Conservation (phyloP, 2,329 filamentous ascomycete genomes). For the Diaporthe sp. region DNA sequence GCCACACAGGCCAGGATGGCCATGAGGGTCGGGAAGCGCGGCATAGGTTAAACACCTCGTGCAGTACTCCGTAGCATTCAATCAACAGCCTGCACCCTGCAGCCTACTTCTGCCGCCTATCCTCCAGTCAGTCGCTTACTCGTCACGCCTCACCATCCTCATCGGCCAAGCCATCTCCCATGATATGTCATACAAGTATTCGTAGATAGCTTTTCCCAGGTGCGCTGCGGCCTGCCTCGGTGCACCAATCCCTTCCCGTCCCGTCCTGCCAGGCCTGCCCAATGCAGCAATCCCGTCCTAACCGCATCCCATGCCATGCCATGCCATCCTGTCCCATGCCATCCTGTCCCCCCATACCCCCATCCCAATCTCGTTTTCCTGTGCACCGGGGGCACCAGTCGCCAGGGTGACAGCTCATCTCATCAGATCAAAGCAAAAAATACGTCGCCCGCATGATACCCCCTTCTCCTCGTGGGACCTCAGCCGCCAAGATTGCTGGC, state of each 20-base stretch:
- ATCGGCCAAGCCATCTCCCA: background rate
- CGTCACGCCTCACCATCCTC: background rate
- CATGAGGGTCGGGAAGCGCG: slow-evolving; percentile 26
- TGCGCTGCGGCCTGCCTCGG: background rate
- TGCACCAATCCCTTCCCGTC: background rate
- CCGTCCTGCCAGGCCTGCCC: background rate
- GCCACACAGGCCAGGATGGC: background rate
- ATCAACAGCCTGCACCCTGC: background rate
- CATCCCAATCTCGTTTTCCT: slow-evolving; percentile 21
- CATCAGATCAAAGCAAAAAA: slow-evolving; percentile 24
- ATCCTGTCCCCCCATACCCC: background rate
- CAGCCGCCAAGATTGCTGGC: slow-evolving; percentile 18
- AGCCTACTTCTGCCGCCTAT: background rate
- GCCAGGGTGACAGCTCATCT: slow-evolving; percentile 23
- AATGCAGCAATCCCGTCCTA: background rate
- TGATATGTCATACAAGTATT: background rate
- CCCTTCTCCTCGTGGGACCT: slow-evolving; percentile 22
- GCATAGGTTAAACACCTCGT: slow-evolving; percentile 28
- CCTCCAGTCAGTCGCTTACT: background rate
- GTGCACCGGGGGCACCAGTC: slow-evolving; percentile 7
- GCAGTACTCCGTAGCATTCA: no score
- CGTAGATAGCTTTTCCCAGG: background rate
- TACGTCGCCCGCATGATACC: background rate
- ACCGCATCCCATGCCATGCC: background rate
- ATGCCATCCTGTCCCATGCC: background rate